These are phyloP conservation scores for Nemania diffusa DNA, from an alignment of 2,329 filamentous ascomycete genomes.

Conservation along the genomic window DNA sequence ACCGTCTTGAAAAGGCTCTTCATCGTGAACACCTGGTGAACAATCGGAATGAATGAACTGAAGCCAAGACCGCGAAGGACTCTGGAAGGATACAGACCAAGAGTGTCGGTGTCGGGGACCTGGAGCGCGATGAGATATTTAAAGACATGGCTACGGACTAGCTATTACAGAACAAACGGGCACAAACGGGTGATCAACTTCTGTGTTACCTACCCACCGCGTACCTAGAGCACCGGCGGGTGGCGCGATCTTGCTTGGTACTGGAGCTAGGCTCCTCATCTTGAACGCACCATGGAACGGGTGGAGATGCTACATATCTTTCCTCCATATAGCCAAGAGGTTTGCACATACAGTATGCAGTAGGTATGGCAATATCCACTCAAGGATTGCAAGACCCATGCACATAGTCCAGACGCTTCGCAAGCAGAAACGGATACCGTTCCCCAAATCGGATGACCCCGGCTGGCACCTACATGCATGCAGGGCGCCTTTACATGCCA, in stretches of 20 bases:
- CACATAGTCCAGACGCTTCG: conserved; percentile 1
- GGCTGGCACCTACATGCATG: background rate
- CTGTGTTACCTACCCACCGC: background rate
- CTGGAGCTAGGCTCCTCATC: conserved; percentile 15
- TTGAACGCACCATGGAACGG: conserved; percentile 12
- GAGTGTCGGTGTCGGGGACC: background rate
- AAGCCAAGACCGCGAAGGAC: conserved; percentile 4
- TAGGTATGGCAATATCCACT: conserved; percentile 2
- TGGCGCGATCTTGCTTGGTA: conserved; percentile 17
- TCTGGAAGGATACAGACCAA: conserved; percentile 9
- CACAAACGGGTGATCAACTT: conserved; percentile 7
- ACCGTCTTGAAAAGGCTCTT: conserved; percentile 37
- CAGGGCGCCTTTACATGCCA: conserved; percentile 9
- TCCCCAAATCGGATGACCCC: conserved; percentile 28
- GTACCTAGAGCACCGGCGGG: background rate
- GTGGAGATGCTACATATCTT: conserved; percentile 19
- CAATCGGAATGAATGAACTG: conserved; percentile 8
- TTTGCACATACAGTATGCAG: too few relatives aligned
- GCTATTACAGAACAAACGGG: conserved; percentile 2
- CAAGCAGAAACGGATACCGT: conserved; percentile 13
- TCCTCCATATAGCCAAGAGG: conserved; percentile 6
- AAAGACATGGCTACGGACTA: conserved; percentile 14
- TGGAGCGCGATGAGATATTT: conserved; percentile 27
- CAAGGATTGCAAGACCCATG: background rate
- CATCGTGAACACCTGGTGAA: conserved; percentile 37